Percentiles rank a stretch among this genome's conserved stretches.
Conservation (phyloP, 345 rosid species). For the Eucalyptus rudis region DNA sequence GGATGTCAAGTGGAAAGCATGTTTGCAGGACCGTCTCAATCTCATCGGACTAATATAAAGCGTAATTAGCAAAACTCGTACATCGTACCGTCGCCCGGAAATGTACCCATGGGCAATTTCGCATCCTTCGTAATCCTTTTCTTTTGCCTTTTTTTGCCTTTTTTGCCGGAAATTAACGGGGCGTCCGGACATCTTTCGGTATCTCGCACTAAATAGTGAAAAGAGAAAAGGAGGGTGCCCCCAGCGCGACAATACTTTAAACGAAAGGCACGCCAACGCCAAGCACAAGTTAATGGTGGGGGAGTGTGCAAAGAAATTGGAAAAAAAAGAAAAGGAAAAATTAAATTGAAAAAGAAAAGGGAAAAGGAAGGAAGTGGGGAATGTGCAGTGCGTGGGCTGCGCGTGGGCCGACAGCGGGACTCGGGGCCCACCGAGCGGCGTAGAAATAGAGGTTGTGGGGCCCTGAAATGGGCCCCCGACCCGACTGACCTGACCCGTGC, state of each 20-base stretch:
- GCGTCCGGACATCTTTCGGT: background rate
- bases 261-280: background rate
- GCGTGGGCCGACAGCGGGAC: conserved; percentile 35
- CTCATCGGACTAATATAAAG: background rate
- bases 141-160: background rate
- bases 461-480: background rate
- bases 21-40: no score
- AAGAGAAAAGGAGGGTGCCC: background rate
- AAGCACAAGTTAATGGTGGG: background rate
- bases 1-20: background rate
- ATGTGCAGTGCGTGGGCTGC: background rate
- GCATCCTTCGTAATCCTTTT: background rate
- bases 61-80: no score
- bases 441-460: conserved; percentile 3
- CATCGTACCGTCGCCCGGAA: background rate
- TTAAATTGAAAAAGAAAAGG: background rate
- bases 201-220: background rate
- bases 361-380: conserved; percentile 8
- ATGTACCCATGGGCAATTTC: background rate
- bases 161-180: background rate
- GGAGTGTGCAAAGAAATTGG: background rate
- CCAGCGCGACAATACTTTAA: background rate
- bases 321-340: background rate
- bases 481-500: background rate
- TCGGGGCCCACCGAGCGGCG: conserved; percentile 26